These are phyloP conservation scores for Gomphus bonarii DNA, from an alignment of 1,284 basidiomycete species.

Conservation along the genomic window DNA sequence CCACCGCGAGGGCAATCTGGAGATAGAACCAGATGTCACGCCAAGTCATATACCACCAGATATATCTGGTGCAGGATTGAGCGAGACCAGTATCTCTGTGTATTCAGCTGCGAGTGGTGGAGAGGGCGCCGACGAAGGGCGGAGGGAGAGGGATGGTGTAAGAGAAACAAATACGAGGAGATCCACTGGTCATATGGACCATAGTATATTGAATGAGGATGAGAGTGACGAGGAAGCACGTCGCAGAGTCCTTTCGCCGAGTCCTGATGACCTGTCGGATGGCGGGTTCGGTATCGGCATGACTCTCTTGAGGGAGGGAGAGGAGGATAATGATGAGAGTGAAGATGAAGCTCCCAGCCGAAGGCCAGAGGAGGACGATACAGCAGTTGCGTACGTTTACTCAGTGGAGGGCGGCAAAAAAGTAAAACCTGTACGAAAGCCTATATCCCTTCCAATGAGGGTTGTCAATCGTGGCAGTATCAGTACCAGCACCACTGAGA, in stretches of 20 bases:
- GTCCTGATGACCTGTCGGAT: conserved; percentile 28
- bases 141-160: not conserved
- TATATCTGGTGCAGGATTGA: not conserved
- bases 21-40: not conserved
- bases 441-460: not conserved
- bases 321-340: conserved; percentile 20
- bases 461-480: conserved; percentile 1
- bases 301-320: conserved; percentile 39
- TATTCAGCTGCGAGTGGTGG: not conserved
- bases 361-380: not conserved
- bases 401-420: not conserved
- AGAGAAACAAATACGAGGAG: not conserved
- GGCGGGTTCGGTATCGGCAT: conserved; percentile 59
- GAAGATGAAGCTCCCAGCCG: not conserved
- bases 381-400: not conserved
- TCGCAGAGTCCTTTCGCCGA: conserved; percentile 7
- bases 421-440: not conserved
- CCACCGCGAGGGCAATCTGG: not conserved
- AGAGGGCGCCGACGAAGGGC: not conserved
- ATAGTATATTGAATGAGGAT: not conserved
- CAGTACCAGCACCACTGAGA: not conserved
- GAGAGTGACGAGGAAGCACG: conserved; percentile 1
- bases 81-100: not conserved
- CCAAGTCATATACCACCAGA: not conserved
- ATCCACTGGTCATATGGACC: not conserved